A percentile compares a stretch with the other conserved stretches of the same genome.
Evolutionary conservation across 345 rosid genomes (phyloP).

Genomic region (Cardamine occulta): DNA sequence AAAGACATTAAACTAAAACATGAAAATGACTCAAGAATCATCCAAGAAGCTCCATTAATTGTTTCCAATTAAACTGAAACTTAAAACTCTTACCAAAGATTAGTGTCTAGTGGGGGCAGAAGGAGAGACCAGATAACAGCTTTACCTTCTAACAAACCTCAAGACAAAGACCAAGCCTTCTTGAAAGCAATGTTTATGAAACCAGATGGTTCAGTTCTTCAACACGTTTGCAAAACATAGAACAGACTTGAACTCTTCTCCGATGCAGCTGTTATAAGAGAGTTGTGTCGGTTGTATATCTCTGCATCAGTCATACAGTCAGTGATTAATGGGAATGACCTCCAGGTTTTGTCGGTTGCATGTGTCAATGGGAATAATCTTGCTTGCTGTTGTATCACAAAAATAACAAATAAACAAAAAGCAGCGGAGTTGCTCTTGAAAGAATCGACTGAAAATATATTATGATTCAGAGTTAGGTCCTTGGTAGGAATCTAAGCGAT

Average conservation of each 20-base stretch:
- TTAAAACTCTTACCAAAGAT: too few species aligned
- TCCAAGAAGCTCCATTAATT: not conserved
- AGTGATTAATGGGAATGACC: not conserved
- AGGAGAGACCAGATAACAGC: slow-evolving; percentile 17
- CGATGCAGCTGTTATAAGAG: slow-evolving; percentile 7
- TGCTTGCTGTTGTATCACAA: not conserved
- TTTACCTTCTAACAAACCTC: slow-evolving; percentile 27
- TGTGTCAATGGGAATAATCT: not conserved
- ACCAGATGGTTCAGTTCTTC: not conserved
- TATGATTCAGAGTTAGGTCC: slow-evolving; percentile 5
- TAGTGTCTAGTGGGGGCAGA: not conserved
- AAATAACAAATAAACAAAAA: too few species aligned
- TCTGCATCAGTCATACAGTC: not conserved
- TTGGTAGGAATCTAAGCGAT: not conserved
- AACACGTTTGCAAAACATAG: not conserved
- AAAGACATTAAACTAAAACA: slow-evolving; percentile 2
- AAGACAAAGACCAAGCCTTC: slow-evolving; percentile 11
- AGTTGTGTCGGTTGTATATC: not conserved
- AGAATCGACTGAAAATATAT: not conserved
- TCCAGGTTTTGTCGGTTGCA: not conserved
- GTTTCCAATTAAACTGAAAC: too few species aligned
- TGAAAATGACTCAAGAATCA: not conserved
- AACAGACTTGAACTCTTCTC: not conserved
- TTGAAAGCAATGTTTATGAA: slow-evolving; percentile 9
- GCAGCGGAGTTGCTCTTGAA: slow-evolving; percentile 8